phyloP scores from a whole-genome alignment of 495 filamentous ascomycete genomes.

The Annulohypoxylon bovei region DNA sequence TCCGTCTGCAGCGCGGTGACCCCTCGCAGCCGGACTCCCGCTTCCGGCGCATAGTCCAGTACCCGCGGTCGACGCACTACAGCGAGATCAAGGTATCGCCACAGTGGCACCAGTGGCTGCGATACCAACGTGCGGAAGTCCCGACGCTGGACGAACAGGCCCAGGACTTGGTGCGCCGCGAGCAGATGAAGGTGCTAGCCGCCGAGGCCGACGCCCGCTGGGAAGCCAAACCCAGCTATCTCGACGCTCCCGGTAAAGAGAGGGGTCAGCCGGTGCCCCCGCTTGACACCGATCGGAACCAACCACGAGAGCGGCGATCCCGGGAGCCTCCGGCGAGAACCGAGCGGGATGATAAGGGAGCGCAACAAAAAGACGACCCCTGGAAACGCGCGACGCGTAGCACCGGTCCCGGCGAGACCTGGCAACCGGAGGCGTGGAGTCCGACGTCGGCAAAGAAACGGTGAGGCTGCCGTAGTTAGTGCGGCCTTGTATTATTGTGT shows the following conservation, averaged over 20 bases:
- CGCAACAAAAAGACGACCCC: constrained; percentile 60
- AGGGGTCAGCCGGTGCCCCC: constrained; percentile 29
- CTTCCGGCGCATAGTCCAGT: constrained; percentile 75
- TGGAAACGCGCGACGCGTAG: constrained; percentile 65
- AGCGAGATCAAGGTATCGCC: constrained; percentile 71
- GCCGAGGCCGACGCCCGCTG: constrained; percentile 85
- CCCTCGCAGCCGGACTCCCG: constrained; percentile 52
- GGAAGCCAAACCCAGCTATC: constrained; percentile 71
- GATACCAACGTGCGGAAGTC: constrained; percentile 75
- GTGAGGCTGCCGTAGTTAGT: constrained; percentile 15
- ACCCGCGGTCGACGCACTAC: constrained; percentile 66
- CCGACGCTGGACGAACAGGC: constrained; percentile 81
- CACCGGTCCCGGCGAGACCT: constrained; percentile 70
- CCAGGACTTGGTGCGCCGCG: constrained; percentile 72
- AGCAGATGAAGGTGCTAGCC: constrained; percentile 76
- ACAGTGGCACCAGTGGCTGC: constrained; percentile 97
- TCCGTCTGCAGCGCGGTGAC: constrained; percentile 70
- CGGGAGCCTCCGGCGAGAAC: constrained; percentile 40
- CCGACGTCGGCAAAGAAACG: constrained; percentile 56
- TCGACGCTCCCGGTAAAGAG: constrained; percentile 39
- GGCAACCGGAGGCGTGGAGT: constrained; percentile 80
- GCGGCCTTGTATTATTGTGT: constrained; percentile 25
- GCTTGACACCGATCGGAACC: constrained; percentile 12
- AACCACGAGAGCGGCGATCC: constrained; percentile 26
- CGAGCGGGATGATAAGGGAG: constrained; percentile 36